phyloP scores from a whole-genome alignment of 1,139 yeast species.

The Pichia sp. region DNA sequence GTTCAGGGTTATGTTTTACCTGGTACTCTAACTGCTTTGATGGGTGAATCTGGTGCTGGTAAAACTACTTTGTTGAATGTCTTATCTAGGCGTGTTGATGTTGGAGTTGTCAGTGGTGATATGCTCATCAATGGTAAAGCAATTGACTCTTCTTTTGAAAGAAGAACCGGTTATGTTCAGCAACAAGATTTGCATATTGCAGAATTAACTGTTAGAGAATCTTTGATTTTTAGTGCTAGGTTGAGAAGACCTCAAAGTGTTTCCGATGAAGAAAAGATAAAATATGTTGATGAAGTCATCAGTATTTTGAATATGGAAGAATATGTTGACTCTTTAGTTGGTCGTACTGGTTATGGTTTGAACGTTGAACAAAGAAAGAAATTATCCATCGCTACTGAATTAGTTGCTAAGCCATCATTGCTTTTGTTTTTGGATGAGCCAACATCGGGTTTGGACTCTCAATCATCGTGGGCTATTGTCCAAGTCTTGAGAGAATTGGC shows the following conservation, averaged over 20 bases:
- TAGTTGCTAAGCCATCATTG: slow-evolving; percentile 47
- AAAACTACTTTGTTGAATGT: slow-evolving; percentile 59
- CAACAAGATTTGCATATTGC: slow-evolving; percentile 53
- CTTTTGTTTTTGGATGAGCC: slow-evolving; percentile 48
- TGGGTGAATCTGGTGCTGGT: slow-evolving; percentile 75
- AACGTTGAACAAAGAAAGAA: slow-evolving; percentile 50
- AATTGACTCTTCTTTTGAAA: slow-evolving; percentile 39
- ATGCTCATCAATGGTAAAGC: slow-evolving; percentile 48
- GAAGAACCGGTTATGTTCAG: slow-evolving; percentile 54
- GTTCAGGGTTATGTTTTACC: slow-evolving; percentile 55
- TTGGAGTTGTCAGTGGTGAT: slow-evolving; percentile 50
- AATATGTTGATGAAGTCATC: slow-evolving; percentile 47
- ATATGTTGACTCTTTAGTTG: slow-evolving; percentile 54
- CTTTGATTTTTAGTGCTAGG: slow-evolving; percentile 48
- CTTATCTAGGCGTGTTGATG: slow-evolving; percentile 48
- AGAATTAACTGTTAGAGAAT: slow-evolving; percentile 49
- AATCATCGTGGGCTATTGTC: slow-evolving; percentile 49
- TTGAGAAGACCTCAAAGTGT: slow-evolving; percentile 44
- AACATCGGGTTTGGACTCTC: slow-evolving; percentile 50
- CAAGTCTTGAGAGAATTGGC: slow-evolving; percentile 41
- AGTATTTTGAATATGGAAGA: slow-evolving; percentile 44
- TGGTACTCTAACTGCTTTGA: slow-evolving; percentile 53
- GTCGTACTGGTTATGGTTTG: slow-evolving; percentile 48
- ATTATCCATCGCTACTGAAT: slow-evolving; percentile 43
- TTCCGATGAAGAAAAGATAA: slow-evolving; percentile 42